phyloP scores from a whole-genome alignment of 192 early-diverging fungal species.

The Rhizophagus sp. region DNA sequence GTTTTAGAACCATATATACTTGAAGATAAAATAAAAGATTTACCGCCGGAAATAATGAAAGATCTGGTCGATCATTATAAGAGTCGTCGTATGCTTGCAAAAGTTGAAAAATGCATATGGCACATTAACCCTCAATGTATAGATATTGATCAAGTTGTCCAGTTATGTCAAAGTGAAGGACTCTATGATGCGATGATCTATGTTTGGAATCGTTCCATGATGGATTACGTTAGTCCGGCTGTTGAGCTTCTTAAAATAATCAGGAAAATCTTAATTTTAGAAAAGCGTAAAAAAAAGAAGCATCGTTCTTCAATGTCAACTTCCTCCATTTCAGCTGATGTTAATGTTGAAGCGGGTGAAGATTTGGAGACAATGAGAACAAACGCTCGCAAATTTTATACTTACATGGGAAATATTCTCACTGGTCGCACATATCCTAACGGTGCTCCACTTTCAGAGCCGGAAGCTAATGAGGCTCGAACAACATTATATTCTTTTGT shows the following conservation, averaged over 20 bases:
- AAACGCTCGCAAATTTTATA: conserved; percentile 53
- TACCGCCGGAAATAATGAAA: conserved; percentile 62
- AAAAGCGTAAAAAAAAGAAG: conserved; percentile 29
- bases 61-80: conserved; percentile 55
- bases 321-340: background rate
- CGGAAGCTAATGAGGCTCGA: conserved; percentile 49
- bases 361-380: conserved; percentile 34
- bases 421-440: conserved; percentile 55
- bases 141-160: conserved; percentile 60
- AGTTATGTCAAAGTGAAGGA: conserved; percentile 53
- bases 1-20: conserved; percentile 56
- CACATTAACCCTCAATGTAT: conserved; percentile 56
- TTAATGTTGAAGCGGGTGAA: conserved; percentile 1
- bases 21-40: conserved; percentile 48
- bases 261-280: conserved; percentile 41
- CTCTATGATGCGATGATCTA: conserved; percentile 61
- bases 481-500: conserved; percentile 60
- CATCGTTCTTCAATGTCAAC: conserved; percentile 11
- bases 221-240: conserved; percentile 62
- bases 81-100: conserved; percentile 41
- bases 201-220: conserved; percentile 61
- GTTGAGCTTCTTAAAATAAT: conserved; percentile 58
- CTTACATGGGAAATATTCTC: conserved; percentile 53
- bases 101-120: conserved; percentile 56
- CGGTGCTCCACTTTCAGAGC: conserved; percentile 36